phyloP scores from a whole-genome alignment of 2,329 filamentous ascomycete species.

The Aspergillus sp. region DNA sequence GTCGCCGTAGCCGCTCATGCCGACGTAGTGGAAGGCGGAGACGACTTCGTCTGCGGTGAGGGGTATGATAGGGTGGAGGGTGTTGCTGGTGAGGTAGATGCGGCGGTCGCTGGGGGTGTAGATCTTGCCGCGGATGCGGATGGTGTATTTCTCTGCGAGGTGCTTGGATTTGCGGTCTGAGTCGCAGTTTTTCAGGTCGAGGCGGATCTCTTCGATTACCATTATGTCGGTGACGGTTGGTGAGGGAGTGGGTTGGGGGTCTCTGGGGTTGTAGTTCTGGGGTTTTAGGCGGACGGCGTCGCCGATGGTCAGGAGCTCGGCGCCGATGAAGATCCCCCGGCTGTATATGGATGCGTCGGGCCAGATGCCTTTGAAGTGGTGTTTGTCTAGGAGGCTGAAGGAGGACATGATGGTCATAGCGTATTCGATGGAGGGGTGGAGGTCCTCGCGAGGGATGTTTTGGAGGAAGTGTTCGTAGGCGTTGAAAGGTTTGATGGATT shows the following conservation, averaged over 20 bases:
- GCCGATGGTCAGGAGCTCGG: slow-evolving; percentile 56
- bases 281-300: slow-evolving; percentile 57
- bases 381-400: slow-evolving; percentile 55
- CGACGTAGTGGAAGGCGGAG: slow-evolving; percentile 39
- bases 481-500: slow-evolving; percentile 57
- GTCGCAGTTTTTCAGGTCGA: slow-evolving; percentile 53
- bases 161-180: slow-evolving; percentile 49
- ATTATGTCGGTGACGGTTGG: slow-evolving; percentile 53
- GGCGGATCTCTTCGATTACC: slow-evolving; percentile 54
- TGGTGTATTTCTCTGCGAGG: slow-evolving; percentile 48
- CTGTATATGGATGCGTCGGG: slow-evolving; percentile 56
- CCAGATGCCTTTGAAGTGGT: slow-evolving; percentile 57
- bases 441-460: slow-evolving; percentile 40
- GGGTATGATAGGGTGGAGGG: slow-evolving; percentile 21
- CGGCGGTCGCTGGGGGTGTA: slow-evolving; percentile 44
- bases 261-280: slow-evolving; percentile 12
- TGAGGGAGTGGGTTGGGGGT: background rate
- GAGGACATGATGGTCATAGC: slow-evolving; percentile 57
- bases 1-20: slow-evolving; percentile 49
- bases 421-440: slow-evolving; percentile 57
- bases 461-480: slow-evolving; percentile 55
- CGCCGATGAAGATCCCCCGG: slow-evolving; percentile 57
- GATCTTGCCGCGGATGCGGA: slow-evolving; percentile 53
- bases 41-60: slow-evolving; percentile 37
- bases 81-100: slow-evolving; percentile 24